Percentiles rank a stretch among this genome's conserved stretches.
Conservation (phyloP, 2,329 filamentous ascomycete genomes). For the Ophiocordyceps australis region DNA sequence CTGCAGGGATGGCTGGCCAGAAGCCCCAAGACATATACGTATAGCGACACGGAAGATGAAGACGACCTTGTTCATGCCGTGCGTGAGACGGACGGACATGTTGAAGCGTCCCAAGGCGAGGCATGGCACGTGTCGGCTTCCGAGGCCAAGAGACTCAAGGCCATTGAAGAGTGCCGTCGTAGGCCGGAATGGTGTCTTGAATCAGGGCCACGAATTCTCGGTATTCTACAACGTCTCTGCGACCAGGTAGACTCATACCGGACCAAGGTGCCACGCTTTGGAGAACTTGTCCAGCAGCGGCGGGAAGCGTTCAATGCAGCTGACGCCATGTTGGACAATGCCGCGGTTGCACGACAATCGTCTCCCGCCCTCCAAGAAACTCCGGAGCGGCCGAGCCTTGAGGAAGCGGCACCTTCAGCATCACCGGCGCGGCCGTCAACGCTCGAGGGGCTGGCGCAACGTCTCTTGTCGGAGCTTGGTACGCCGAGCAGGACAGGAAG, state of each 20-base stretch:
- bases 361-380: slow-evolving; percentile 14
- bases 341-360: slow-evolving; percentile 9
- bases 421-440: slow-evolving; percentile 36
- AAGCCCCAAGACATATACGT: slow-evolving; percentile 42
- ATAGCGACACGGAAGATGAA: slow-evolving; percentile 20
- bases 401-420: slow-evolving; percentile 22
- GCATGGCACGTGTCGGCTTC: background rate
- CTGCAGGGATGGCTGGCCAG: slow-evolving; percentile 84
- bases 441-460: slow-evolving; percentile 43
- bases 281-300: slow-evolving; percentile 48
- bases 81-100: background rate
- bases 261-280: slow-evolving; percentile 49
- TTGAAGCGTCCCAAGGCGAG: background rate
- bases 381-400: slow-evolving; percentile 22
- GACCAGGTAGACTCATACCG: slow-evolving; percentile 46
- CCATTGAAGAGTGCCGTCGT: slow-evolving; percentile 31
- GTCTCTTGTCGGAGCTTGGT: slow-evolving; percentile 39
- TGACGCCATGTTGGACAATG: slow-evolving; percentile 24
- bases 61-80: slow-evolving; percentile 3
- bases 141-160: slow-evolving; percentile 19
- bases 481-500: slow-evolving; percentile 31
- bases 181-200: slow-evolving; percentile 32
- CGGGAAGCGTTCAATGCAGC: slow-evolving; percentile 46
- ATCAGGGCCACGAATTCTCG: slow-evolving; percentile 33
- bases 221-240: slow-evolving; percentile 38